Conservation (phyloP, 1,139 yeast species). For the Magnusiomyces ingens region DNA sequence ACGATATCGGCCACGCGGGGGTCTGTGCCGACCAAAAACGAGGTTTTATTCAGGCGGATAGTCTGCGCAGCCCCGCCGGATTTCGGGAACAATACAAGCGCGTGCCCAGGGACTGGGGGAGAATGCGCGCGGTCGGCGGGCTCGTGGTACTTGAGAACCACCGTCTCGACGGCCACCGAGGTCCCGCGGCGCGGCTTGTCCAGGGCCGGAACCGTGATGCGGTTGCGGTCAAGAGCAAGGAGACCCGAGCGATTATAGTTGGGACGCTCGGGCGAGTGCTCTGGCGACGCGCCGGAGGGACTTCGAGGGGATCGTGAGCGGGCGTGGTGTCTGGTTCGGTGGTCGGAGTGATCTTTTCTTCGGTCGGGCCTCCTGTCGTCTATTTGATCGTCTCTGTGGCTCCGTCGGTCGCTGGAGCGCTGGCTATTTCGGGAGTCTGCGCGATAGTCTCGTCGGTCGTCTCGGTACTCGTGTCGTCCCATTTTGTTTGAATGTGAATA, state of each 20-base stretch:
- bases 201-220: slow-evolving; percentile 1
- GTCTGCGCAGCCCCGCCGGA: slow-evolving; percentile 20
- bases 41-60: slow-evolving; percentile 30
- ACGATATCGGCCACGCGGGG: slow-evolving; percentile 39
- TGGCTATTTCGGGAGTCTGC: not conserved
- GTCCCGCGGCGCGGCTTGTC: not conserved
- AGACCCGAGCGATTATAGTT: slow-evolving; percentile 43
- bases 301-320: not conserved
- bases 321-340: not conserved
- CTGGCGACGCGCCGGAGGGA: too few species aligned
- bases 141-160: slow-evolving; percentile 40
- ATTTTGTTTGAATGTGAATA: too few species aligned
- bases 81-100: not conserved
- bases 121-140: slow-evolving; percentile 36
- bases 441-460: too few species aligned
- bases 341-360: not conserved
- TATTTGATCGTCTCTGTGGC: not conserved
- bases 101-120: slow-evolving; percentile 7
- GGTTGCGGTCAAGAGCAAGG: slow-evolving; percentile 40
- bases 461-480: too few species aligned
- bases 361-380: not conserved
- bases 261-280: slow-evolving; percentile 28
- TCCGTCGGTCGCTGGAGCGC: not conserved
- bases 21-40: slow-evolving; percentile 44
- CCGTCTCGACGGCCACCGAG: slow-evolving; percentile 32